Evolutionary conservation across 768 basidiomycete genomes (phyloP).

Genomic region (Leucocoprinus birnbaumii): DNA sequence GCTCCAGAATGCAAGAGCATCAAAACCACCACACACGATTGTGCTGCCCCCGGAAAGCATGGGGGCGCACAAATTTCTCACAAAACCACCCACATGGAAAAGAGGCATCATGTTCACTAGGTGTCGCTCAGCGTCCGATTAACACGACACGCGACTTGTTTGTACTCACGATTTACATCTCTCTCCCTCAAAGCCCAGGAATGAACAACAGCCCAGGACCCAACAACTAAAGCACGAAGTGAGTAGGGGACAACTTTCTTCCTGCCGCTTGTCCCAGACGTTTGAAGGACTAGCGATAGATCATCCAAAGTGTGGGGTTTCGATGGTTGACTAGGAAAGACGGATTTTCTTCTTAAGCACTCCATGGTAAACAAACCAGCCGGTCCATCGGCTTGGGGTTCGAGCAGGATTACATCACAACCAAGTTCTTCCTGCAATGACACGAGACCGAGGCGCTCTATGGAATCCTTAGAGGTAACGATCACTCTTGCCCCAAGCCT

Average conservation of each 20-base stretch:
- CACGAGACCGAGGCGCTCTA: slow-evolving; percentile 33
- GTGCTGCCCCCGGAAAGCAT: slow-evolving; percentile 51
- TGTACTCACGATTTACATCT: slow-evolving; percentile 44
- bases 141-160: background rate
- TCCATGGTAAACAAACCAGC: slow-evolving; percentile 39
- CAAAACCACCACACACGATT: slow-evolving; percentile 54
- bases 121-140: slow-evolving; percentile 4
- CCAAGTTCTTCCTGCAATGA: slow-evolving; percentile 29
- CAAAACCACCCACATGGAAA: slow-evolving; percentile 60
- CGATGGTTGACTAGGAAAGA: slow-evolving; percentile 21
- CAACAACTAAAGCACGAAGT: slow-evolving; percentile 38
- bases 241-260: slow-evolving; percentile 49
- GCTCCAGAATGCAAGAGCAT: slow-evolving; percentile 49
- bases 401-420: slow-evolving; percentile 37
- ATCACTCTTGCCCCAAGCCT: slow-evolving; percentile 37
- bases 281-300: slow-evolving; percentile 54
- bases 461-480: slow-evolving; percentile 37
- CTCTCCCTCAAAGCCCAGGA: slow-evolving; percentile 36
- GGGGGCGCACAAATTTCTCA: slow-evolving; percentile 57
- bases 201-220: slow-evolving; percentile 39
- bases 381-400: slow-evolving; percentile 29
- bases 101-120: slow-evolving; percentile 51
- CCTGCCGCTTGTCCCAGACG: slow-evolving; percentile 56
- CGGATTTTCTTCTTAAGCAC: slow-evolving; percentile 19
- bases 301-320: slow-evolving; percentile 36